Evolutionary conservation across 768 basidiomycete species (phyloP).

Genomic region (Agrocybe pediades): DNA sequence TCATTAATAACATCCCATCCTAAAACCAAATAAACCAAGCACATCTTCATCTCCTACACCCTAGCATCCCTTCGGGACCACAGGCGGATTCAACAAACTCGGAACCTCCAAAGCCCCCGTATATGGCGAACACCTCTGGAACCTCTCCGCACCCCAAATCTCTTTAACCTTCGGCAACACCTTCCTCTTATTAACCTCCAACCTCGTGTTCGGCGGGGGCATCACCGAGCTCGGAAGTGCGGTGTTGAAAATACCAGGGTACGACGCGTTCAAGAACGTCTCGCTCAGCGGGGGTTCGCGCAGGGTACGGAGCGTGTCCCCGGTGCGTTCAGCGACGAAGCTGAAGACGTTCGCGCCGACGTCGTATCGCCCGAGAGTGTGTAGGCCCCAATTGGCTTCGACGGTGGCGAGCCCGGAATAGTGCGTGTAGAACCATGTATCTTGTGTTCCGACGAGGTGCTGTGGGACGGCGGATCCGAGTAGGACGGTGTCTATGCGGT

Average conservation of each 20-base stretch:
- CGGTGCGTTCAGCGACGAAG: conserved; percentile 48
- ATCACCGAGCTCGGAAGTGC: conserved; percentile 8
- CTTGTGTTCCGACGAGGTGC: conserved; percentile 41
- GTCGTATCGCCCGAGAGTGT: conserved; percentile 59
- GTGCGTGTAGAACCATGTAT: conserved; percentile 60
- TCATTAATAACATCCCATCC: background rate
- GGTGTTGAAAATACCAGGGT: conserved; percentile 28
- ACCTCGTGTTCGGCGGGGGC: conserved; percentile 24
- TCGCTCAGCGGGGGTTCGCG: conserved; percentile 2
- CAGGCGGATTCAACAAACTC: conserved; percentile 17
- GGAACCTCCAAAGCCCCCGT: conserved; percentile 17
- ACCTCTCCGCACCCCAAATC: conserved; percentile 22
- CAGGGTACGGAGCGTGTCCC: conserved; percentile 34
- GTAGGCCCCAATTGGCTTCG: conserved; percentile 62
- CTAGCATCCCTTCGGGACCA: conserved; percentile 16
- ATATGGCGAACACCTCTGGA: conserved; percentile 26
- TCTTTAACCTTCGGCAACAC: conserved; percentile 24
- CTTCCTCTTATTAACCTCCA: conserved; percentile 24
- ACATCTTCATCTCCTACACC: background rate
- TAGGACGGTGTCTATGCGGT: conserved; percentile 46
- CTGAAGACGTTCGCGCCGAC: conserved; percentile 59
- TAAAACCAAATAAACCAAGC: too few relatives aligned
- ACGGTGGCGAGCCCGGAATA: conserved; percentile 59
- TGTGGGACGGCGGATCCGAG: conserved; percentile 45
- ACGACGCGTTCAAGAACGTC: conserved; percentile 24